Base-by-base conservation (phyloP, 75 land plant species). In the Cupressus sempervirens region DNA sequence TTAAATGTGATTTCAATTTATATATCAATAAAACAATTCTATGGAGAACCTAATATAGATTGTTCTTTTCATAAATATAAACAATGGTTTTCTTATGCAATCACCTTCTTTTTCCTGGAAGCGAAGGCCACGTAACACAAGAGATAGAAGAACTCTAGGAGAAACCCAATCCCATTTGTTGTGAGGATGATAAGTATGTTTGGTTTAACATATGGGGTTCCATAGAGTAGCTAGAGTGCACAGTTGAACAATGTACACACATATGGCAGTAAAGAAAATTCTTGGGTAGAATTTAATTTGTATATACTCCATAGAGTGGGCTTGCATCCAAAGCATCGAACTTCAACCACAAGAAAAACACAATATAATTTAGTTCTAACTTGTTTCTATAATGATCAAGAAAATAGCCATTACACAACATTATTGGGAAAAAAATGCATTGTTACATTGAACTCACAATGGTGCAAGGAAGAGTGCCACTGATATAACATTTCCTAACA, bases 231-330 rank as follows among this genome's bases (percentile, higher is more conserved):
- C 91, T 90, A 90, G 0, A 90, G 76, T 83, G 89, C 65, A 76
- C 91, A 90, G 72, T 88, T 90, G 85, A 88, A 90, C 56, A 90
- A 87, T 13, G 90, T 90, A 29, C 87, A 83, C 48, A 90, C 88
- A 68, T 90, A 90, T 2, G 90, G 91, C n/a, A 90, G 65, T 13
- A 50, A 86, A 32, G 90, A 88, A 87, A 46, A 90, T 38, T 86
- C 56, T 82, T 81, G 88, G 7, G 91, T 90, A 15, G 88, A 89
- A 38, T 68, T 90, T 84, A 50, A 80, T 86, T 84, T 86, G n/a
- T 80, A 67, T n/a, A 90, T 90, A 23, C 83, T 86, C 72, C 83
- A 88, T 43, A 90, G 86, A 18, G 91, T 90, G 41, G 88, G 90
- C 88, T 90, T 90, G 87, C 80, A 36, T 36, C 34, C 46, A 77